Percentiles rank a stretch among this genome's conserved stretches.
Evolutionary conservation across 441 rosid species (phyloP).

Genomic region (Omphalea diandra): DNA sequence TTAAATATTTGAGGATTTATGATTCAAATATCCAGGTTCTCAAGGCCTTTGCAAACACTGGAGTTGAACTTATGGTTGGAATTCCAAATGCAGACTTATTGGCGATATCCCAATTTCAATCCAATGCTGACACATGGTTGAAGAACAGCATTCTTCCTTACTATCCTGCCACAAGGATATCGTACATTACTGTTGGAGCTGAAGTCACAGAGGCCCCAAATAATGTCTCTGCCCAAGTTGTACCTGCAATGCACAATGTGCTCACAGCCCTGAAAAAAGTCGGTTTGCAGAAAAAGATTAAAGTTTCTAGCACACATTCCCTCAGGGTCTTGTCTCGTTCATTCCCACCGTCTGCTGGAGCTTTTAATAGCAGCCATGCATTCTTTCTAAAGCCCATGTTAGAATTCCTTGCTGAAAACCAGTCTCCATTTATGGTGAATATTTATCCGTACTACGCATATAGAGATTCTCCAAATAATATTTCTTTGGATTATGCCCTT

Average conservation of each 20-base stretch:
- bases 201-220: conserved; percentile 69
- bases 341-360: conserved; percentile 97
- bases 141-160: conserved; percentile 85
- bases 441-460: conserved; percentile 91
- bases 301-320: conserved; percentile 85
- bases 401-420: conserved; percentile 89
- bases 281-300: conserved; percentile 72
- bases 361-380: conserved; percentile 74
- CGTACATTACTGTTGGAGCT: conserved; percentile 84
- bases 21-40: conserved; percentile 84
- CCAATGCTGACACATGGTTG: conserved; percentile 87
- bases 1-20: conserved; percentile 75
- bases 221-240: conserved; percentile 64
- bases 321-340: conserved; percentile 82
- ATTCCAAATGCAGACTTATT: conserved; percentile 75
- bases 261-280: conserved; percentile 58
- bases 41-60: conserved; percentile 84
- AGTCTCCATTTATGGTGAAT: conserved; percentile 91
- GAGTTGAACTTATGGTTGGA: conserved; percentile 87
- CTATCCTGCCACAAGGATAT: conserved; percentile 80
- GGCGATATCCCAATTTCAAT: conserved; percentile 77
- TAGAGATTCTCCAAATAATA: conserved; percentile 76
- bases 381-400: conserved; percentile 75
- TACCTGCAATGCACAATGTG: conserved; percentile 89
- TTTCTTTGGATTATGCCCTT: conserved; percentile 81